Evolutionary conservation across 78 protist species (phyloP).

Genomic region (Emiliania huxleyi): DNA sequence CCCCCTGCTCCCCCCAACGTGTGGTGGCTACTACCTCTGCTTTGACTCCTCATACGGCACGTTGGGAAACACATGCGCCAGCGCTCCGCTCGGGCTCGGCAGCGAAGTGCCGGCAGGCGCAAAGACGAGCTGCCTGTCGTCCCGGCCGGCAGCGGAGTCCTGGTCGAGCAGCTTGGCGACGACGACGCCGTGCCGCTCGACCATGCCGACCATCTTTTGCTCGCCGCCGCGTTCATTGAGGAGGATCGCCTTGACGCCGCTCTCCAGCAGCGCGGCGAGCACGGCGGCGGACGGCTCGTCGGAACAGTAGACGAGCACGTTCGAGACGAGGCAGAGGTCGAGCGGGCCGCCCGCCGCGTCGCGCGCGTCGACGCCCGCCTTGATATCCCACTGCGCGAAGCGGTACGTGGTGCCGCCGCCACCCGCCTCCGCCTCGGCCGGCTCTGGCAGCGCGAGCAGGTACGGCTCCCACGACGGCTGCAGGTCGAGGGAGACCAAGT

Average conservation of each 20-base stretch:
- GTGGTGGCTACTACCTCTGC: no score
- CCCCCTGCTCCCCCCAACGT: no score
- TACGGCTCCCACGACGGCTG: neutral
- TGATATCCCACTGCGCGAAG: neutral
- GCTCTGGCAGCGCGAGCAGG: neutral
- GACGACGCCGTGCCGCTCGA: neutral
- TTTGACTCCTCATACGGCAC: no score
- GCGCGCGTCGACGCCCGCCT: neutral
- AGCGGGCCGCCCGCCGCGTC: neutral
- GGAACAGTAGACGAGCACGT: neutral
- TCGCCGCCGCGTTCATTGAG: neutral
- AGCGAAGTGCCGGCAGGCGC: neutral
- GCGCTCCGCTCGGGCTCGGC: neutral
- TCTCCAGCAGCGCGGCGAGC: neutral
- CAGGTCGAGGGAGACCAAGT: conserved; percentile 5
- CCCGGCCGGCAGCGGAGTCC: neutral
- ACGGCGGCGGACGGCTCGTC: neutral
- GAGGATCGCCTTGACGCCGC: neutral
- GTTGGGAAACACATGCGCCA: no score
- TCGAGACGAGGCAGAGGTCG: neutral
- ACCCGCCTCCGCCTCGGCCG: no score
- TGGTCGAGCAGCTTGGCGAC: neutral
- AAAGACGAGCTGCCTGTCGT: neutral
- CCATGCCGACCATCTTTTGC: neutral
- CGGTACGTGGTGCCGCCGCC: neutral